Evolutionary conservation across 2,329 filamentous ascomycete species (phyloP), one percentile per base, ranked within the genome.

Genomic region (Nemania diffusa): DNA sequence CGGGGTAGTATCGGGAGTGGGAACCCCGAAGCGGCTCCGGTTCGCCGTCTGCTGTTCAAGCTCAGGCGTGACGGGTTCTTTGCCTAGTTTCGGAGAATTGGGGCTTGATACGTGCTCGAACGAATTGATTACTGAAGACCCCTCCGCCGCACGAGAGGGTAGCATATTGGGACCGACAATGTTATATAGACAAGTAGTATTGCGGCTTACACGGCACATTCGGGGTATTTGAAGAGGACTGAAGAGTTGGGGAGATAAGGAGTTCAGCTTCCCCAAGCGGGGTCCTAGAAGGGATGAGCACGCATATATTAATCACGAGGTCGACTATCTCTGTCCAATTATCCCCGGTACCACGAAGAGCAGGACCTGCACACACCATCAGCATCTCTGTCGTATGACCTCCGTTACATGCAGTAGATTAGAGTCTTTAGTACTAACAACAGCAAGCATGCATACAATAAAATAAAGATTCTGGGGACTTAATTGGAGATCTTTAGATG

Each of bases 1-100:
- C n/a, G 63, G 57, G 1, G 57, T 65, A 61, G 63, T 34, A 57
- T 61, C 63, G 3, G 63, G 63, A 52, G 63, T 65, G 13, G 64
- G 64, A 27, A 62, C 57, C 11, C 64, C 64, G 40, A 62, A 65
- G 5, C 51, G 44, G 52, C 57, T 15, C 57, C 52, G 44, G 46
- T 53, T 48, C 40, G 53, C 27, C 42, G 29, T 5, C 44, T 61
- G 58, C 13, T 44, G 46, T 17, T 48, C 26, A 46, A 57, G 52
- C 20, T 62, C 58, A 17, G 58, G 64, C 26, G 64, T 66, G 20
- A 53, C 34, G 27, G 64, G 58, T 24, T 32, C 64, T 52, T 61
- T 65, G 6, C 40, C 42, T 24, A 40, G 20, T 52, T 57, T 44
- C 8, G 57, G 50, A 53, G 42, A 24, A 20, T 34, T 52, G 4